These are phyloP conservation scores for Nakazawaea siamensis DNA, from an alignment of 805 yeast species.

Conservation along the genomic window DNA sequence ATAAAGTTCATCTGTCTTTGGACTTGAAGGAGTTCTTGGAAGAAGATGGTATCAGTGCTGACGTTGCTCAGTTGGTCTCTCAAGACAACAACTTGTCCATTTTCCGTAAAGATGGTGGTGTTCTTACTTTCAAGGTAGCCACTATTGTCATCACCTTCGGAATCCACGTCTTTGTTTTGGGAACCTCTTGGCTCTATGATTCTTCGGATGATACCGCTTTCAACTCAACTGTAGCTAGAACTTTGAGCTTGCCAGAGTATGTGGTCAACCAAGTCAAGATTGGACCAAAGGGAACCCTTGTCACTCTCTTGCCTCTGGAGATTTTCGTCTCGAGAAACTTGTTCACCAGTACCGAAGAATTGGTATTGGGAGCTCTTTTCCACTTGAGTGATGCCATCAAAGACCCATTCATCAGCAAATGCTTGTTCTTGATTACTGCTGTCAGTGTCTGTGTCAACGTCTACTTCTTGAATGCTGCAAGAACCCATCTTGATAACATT, in stretches of 20 bases:
- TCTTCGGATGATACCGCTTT: slow-evolving; percentile 18
- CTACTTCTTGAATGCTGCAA: slow-evolving; percentile 81
- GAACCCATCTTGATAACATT: slow-evolving; percentile 39
- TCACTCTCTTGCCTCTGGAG: slow-evolving; percentile 50
- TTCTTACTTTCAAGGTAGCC: slow-evolving; percentile 51
- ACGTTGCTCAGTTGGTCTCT: slow-evolving; percentile 68
- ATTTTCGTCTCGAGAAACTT: slow-evolving; percentile 50
- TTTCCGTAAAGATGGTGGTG: slow-evolving; percentile 30
- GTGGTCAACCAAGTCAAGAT: slow-evolving; percentile 35
- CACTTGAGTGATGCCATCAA: slow-evolving; percentile 61
- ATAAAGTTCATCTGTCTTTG: slow-evolving; percentile 74
- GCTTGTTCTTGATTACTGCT: slow-evolving; percentile 62
- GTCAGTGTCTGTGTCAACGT: slow-evolving; percentile 75
- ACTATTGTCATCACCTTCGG: slow-evolving; percentile 51
- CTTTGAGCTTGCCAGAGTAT: slow-evolving; percentile 28
- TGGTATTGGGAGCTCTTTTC: slow-evolving; percentile 39
- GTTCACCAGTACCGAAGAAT: slow-evolving; percentile 55
- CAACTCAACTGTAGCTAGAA: slow-evolving; percentile 10
- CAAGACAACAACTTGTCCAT: slow-evolving; percentile 22
- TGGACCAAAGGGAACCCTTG: slow-evolving; percentile 35
- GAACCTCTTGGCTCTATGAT: slow-evolving; percentile 62
- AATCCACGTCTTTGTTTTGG: slow-evolving; percentile 60
- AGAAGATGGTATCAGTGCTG: slow-evolving; percentile 82
- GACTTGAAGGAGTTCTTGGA: slow-evolving; percentile 72
- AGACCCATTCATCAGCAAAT: slow-evolving; percentile 75